These are phyloP conservation scores for Aureobasidium sp. DNA, from an alignment of 2,329 filamentous ascomycete genomes.

Conservation along the genomic window DNA sequence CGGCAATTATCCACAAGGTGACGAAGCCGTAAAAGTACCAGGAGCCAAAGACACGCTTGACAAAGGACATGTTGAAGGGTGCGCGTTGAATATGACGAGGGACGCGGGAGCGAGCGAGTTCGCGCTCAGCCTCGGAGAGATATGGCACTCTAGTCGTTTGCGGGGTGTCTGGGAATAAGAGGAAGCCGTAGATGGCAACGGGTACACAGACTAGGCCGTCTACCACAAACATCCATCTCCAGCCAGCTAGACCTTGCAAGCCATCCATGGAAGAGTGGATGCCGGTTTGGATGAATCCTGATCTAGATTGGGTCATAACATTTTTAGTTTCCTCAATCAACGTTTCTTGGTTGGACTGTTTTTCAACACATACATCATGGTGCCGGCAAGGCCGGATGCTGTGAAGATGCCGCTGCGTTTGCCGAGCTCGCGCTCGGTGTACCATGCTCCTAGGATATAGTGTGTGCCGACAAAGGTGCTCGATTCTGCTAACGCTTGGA, in stretches of 20 bases:
- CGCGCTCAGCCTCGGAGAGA: slow-evolving; percentile 32
- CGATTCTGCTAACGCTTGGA: slow-evolving; percentile 39
- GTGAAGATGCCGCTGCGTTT: slow-evolving; percentile 46
- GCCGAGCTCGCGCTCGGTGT: slow-evolving; percentile 15
- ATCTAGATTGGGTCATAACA: slow-evolving; percentile 22
- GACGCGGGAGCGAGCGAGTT: slow-evolving; percentile 36
- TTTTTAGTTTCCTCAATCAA: slow-evolving; percentile 22
- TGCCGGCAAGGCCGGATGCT: slow-evolving; percentile 42
- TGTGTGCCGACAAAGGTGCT: slow-evolving; percentile 30
- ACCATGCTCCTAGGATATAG: slow-evolving; percentile 15
- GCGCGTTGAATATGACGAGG: slow-evolving; percentile 35
- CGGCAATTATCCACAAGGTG: slow-evolving; percentile 59
- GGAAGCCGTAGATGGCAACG: slow-evolving; percentile 44
- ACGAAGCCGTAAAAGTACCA: slow-evolving; percentile 61
- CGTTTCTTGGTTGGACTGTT: slow-evolving; percentile 28
- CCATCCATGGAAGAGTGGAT: slow-evolving; percentile 31
- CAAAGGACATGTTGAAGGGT: slow-evolving; percentile 41
- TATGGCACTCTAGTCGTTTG: slow-evolving; percentile 41
- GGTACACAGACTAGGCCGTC: slow-evolving; percentile 45
- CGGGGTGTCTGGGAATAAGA: slow-evolving; percentile 42
- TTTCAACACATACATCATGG: slow-evolving; percentile 46
- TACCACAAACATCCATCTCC: slow-evolving; percentile 52
- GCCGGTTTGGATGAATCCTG: slow-evolving; percentile 35
- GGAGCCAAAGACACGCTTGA: slow-evolving; percentile 47
- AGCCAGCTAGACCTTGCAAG: slow-evolving; percentile 39